Evolutionary conservation across 1,284 basidiomycete species (phyloP).

Genomic region (Boletus calvinii): DNA sequence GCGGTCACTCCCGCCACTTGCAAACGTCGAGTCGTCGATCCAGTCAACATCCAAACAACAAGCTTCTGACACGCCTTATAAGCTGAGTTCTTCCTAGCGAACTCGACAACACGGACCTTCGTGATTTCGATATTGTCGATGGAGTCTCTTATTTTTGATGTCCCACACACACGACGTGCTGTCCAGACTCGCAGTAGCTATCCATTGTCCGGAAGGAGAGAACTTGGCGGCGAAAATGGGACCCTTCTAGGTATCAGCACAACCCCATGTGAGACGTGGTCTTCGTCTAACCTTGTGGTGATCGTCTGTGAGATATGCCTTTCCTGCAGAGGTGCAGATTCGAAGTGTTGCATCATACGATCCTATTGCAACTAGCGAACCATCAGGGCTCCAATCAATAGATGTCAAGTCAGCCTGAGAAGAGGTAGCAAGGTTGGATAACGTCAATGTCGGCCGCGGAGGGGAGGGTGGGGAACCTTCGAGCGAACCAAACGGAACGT

Average conservation of each 20-base stretch:
- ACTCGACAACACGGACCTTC: constrained; percentile 46
- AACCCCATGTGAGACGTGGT: neutral
- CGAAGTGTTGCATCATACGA: constrained; percentile 72
- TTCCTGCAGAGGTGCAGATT: constrained; percentile 56
- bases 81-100: constrained; percentile 4
- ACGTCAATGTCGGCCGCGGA: constrained; percentile 40
- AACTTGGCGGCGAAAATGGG: constrained; percentile 76
- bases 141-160: constrained; percentile 56
- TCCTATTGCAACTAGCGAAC: constrained; percentile 70
- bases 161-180: constrained; percentile 77
- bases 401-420: constrained; percentile 65
- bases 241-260: constrained; percentile 47
- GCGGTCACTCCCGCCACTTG: constrained; percentile 71
- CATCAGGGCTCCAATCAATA: constrained; percentile 71
- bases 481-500: constrained; percentile 48
- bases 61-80: constrained; percentile 38
- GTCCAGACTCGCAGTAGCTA: constrained; percentile 73
- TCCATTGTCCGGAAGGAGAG: constrained; percentile 65
- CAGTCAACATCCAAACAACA: constrained; percentile 82
- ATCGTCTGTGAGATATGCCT: constrained; percentile 55
- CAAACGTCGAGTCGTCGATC: constrained; percentile 71
- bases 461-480: constrained; percentile 26
- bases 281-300: constrained; percentile 58
- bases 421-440: constrained; percentile 49
- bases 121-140: constrained; percentile 63